Conservation (phyloP, 495 filamentous ascomycete species). For the Penicillium canariense region DNA sequence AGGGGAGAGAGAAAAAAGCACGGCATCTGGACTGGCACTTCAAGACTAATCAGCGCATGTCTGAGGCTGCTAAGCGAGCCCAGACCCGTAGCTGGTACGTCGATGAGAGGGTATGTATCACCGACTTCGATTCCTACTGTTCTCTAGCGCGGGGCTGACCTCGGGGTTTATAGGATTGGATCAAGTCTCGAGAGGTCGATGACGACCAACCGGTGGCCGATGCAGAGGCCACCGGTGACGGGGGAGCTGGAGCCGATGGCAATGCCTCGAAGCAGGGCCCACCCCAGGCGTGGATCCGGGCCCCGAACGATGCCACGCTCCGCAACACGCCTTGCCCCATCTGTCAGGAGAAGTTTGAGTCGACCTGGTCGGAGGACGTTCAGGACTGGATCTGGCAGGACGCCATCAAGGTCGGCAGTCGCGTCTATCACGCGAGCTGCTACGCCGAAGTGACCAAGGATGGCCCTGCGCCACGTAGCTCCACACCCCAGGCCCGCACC, state of each 20-base stretch:
- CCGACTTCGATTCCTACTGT: neutral
- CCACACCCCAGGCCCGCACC: slow-evolving; percentile 41
- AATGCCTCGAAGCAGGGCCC: slow-evolving; percentile 53
- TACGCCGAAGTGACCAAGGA: slow-evolving; percentile 79
- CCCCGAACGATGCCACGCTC: slow-evolving; percentile 71
- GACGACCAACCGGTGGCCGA: slow-evolving; percentile 56
- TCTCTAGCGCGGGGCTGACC: slow-evolving; percentile 8
- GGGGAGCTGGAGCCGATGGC: slow-evolving; percentile 32
- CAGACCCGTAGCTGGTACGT: slow-evolving; percentile 93
- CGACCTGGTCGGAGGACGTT: slow-evolving; percentile 80
- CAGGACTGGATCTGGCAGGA: slow-evolving; percentile 99
- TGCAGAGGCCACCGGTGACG: slow-evolving; percentile 37
- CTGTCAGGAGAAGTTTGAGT: slow-evolving; percentile 93
- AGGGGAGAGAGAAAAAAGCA: slow-evolving; percentile 81
- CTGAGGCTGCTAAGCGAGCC: slow-evolving; percentile 74
- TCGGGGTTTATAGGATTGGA: slow-evolving; percentile 66
- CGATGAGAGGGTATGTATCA: slow-evolving; percentile 72
- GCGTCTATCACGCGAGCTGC: slow-evolving; percentile 88
- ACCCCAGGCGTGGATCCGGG: slow-evolving; percentile 72
- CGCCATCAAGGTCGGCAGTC: slow-evolving; percentile 70
- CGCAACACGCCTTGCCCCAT: slow-evolving; percentile 79
- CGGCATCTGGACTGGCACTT: slow-evolving; percentile 98
- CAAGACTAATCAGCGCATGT: slow-evolving; percentile 82
- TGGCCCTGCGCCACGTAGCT: slow-evolving; percentile 38
- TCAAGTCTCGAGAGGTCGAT: slow-evolving; percentile 71